phyloP scores from a whole-genome alignment of 2,329 filamentous ascomycete species.

The Ciborinia camelliae region DNA sequence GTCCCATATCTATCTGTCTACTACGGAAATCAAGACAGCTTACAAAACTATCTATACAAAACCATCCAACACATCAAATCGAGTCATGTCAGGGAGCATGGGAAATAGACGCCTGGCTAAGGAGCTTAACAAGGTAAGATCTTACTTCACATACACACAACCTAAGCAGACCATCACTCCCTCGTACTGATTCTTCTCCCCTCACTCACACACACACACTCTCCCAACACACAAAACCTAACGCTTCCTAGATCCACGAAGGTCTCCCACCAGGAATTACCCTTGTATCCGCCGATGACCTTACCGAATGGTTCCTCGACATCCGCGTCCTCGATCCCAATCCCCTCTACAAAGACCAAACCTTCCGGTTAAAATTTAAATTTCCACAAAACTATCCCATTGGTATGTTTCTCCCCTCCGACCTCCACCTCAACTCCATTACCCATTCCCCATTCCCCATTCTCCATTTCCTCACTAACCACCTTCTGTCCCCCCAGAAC shows the following conservation, averaged over 20 bases:
- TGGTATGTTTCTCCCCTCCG: slow-evolving; percentile 51
- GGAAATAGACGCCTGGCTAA: slow-evolving; percentile 57
- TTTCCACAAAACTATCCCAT: slow-evolving; percentile 88
- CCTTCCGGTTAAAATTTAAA: slow-evolving; percentile 80
- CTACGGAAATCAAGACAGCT: too few relatives aligned
- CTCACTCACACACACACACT: too few relatives aligned
- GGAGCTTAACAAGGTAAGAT: slow-evolving; percentile 59
- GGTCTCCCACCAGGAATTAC: slow-evolving; percentile 63
- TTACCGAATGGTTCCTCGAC: slow-evolving; percentile 89
- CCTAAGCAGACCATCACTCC: background rate
- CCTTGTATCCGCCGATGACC: slow-evolving; percentile 75
- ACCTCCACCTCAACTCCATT: background rate
- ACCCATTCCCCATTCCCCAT: slow-evolving; percentile 50
- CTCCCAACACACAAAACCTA: background rate
- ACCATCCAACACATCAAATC: background rate
- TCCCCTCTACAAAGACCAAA: slow-evolving; percentile 77
- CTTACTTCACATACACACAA: slow-evolving; percentile 20
- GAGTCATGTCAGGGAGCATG: slow-evolving; percentile 26
- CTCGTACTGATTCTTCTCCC: background rate
- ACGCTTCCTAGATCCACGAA: slow-evolving; percentile 32
- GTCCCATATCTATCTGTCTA: too few relatives aligned
- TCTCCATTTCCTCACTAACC: slow-evolving; percentile 91
- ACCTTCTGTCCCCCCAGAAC: slow-evolving; percentile 63
- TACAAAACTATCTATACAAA: too few relatives aligned
- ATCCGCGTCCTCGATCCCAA: slow-evolving; percentile 88